A percentile compares a stretch with the other conserved stretches of the same genome.
Conservation (phyloP, 306 rosid species). For the Alnus glutinosa region DNA sequence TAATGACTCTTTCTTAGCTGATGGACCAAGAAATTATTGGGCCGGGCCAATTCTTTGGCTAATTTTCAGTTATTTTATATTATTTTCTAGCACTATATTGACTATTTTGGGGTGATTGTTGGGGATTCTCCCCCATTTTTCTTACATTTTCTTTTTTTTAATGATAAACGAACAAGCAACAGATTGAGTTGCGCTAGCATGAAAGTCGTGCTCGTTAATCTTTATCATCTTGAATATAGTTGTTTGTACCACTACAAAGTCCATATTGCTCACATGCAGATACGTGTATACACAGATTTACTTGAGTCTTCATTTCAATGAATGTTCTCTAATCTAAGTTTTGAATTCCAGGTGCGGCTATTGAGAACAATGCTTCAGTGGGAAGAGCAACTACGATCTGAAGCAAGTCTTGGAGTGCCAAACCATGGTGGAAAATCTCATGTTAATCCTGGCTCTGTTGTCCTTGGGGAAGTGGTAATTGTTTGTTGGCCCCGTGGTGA, state of each 20-base stretch:
- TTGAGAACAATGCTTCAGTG: constrained; percentile 87
- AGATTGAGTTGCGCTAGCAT: no score
- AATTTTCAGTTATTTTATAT: no score
- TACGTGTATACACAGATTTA: not conserved
- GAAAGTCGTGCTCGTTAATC: no score
- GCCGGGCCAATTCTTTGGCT: no score
- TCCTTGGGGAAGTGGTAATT: constrained; percentile 80
- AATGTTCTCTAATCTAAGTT: not conserved
- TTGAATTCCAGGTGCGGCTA: constrained; percentile 55
- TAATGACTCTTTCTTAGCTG: no score
- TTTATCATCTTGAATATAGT: not conserved
- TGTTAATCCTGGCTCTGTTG: constrained; percentile 35
- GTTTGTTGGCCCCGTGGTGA: constrained; percentile 89
- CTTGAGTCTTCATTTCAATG: not conserved
- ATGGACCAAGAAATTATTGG: no score
- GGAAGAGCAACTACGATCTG: constrained; percentile 87
- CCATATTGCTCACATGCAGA: not conserved
- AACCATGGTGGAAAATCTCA: constrained; percentile 31
- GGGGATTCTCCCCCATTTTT: no score
- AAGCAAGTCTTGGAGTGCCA: constrained; percentile 55
- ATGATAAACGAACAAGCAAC: no score
- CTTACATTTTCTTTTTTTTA: no score
- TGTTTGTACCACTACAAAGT: not conserved
- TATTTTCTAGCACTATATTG: no score
- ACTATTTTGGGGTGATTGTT: no score